Evolutionary conservation across 306 rosid species (phyloP).

Genomic region (Geum urbanum): DNA sequence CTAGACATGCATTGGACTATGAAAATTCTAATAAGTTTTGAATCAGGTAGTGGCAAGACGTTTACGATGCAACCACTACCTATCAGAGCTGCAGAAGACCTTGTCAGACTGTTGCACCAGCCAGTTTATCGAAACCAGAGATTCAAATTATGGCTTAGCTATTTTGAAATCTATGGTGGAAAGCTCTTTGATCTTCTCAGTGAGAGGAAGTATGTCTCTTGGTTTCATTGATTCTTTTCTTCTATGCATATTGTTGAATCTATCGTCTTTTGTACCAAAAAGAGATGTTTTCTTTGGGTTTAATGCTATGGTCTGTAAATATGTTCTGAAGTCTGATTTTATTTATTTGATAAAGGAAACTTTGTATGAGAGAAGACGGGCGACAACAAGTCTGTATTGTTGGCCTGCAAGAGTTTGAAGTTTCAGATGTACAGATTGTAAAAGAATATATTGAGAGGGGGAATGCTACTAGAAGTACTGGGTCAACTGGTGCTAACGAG

Average conservation of each 20-base stretch:
- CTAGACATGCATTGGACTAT: neutral
- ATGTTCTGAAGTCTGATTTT: slow-evolving; percentile 11
- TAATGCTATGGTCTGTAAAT: neutral
- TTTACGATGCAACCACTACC: slow-evolving; percentile 97
- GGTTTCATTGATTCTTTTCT: slow-evolving; percentile 2
- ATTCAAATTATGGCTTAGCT: slow-evolving; percentile 99
- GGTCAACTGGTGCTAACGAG: slow-evolving; percentile 98
- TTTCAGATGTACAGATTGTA: slow-evolving; percentile 88
- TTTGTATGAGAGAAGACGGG: slow-evolving; percentile 98
- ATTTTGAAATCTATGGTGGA: slow-evolving; percentile 96
- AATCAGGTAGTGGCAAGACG: slow-evolving; percentile 93
- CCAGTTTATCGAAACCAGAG: slow-evolving; percentile 82
- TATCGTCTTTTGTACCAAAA: neutral
- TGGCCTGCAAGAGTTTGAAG: slow-evolving; percentile 99
- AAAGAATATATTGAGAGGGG: slow-evolving; percentile 93
- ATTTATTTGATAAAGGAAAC: slow-evolving; percentile 59
- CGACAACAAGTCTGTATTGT: slow-evolving; percentile 98
- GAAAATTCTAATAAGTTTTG: slow-evolving; percentile 27
- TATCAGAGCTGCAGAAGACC: slow-evolving; percentile 85
- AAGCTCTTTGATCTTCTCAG: slow-evolving; percentile 92
- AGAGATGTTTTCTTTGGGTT: neutral
- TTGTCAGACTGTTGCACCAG: slow-evolving; percentile 73
- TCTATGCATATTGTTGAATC: neutral
- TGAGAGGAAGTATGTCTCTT: slow-evolving; percentile 62
- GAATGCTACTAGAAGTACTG: slow-evolving; percentile 92